A percentile compares a stretch with the other conserved stretches of the same genome.
These are phyloP conservation scores for Penicillium parvum DNA, from an alignment of 495 filamentous ascomycete genomes.

Conservation along the genomic window DNA sequence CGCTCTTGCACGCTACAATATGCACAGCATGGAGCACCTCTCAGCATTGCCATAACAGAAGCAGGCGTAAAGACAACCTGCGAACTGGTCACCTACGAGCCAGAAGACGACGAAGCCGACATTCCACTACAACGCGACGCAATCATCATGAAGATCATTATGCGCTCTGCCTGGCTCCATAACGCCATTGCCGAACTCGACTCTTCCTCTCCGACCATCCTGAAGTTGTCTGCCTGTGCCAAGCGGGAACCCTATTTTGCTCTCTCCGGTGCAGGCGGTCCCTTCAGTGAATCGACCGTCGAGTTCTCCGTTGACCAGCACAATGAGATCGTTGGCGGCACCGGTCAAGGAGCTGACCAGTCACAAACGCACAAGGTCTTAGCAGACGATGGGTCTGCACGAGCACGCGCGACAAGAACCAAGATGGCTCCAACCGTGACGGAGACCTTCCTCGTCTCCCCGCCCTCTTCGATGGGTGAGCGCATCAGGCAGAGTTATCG, in stretches of 20 bases:
- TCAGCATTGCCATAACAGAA: constrained; percentile 79
- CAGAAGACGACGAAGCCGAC: constrained; percentile 56
- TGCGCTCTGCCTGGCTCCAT: constrained; percentile 75
- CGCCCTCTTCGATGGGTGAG: constrained; percentile 39
- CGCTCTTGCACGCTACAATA: constrained; percentile 83
- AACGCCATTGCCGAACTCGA: constrained; percentile 81
- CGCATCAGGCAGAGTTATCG: constrained; percentile 57
- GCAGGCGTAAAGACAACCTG: constrained; percentile 84
- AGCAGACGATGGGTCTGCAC: constrained; percentile 36
- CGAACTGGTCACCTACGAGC: constrained; percentile 85
- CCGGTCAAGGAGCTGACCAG: constrained; percentile 8
- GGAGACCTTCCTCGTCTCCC: constrained; percentile 46
- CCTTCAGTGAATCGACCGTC: constrained; percentile 73
- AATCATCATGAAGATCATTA: constrained; percentile 89
- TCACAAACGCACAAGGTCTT: constrained; percentile 26
- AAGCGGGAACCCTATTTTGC: constrained; percentile 63
- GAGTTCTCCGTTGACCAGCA: constrained; percentile 76
- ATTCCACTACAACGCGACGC: constrained; percentile 80
- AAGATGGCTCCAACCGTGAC: constrained; percentile 43
- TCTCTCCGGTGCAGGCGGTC: constrained; percentile 64
- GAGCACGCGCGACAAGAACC: constrained; percentile 42
- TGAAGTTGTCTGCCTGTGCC: constrained; percentile 61
- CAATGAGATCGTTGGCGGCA: constrained; percentile 12
- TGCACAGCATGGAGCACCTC: constrained; percentile 61
- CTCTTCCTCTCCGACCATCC: constrained; percentile 60